Conservation (phyloP, 2,329 filamentous ascomycete species). For the Xylariaceae sp. region DNA sequence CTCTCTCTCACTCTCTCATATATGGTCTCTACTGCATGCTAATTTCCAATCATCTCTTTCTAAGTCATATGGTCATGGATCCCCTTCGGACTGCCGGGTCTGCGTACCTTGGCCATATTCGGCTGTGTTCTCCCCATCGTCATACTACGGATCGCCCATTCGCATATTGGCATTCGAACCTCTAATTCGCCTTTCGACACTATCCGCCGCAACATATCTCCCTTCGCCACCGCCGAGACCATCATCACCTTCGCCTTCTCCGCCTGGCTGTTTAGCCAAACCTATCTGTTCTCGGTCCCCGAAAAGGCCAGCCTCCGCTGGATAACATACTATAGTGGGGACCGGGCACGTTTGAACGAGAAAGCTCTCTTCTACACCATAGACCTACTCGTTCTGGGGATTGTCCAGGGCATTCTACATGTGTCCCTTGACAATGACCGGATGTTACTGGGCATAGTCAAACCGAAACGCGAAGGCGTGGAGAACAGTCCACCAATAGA, state of each 20-base stretch:
- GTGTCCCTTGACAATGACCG: constrained; percentile 74
- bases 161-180: constrained; percentile 75
- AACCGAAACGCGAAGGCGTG: constrained; percentile 30
- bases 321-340: constrained; percentile 71
- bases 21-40: no score
- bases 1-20: no score
- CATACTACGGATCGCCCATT: constrained; percentile 81
- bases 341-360: constrained; percentile 81
- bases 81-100: constrained; percentile 73
- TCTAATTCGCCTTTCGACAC: constrained; percentile 69
- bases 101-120: constrained; percentile 77
- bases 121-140: constrained; percentile 76
- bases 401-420: constrained; percentile 71
- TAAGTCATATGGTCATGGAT: constrained; percentile 88
- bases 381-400: constrained; percentile 68
- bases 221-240: constrained; percentile 67
- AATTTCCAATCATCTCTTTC: no score
- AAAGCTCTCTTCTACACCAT: constrained; percentile 78
- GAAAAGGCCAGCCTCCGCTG: constrained; percentile 66
- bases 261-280: constrained; percentile 76
- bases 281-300: constrained; percentile 75
- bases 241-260: constrained; percentile 77
- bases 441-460: constrained; percentile 52
- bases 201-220: constrained; percentile 60
- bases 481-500: constrained; percentile 15